Evolutionary conservation across 2,329 filamentous ascomycete species (phyloP), one percentile per base, ranked within the genome.

Genomic region (Cylindrodendrum hubeiense): DNA sequence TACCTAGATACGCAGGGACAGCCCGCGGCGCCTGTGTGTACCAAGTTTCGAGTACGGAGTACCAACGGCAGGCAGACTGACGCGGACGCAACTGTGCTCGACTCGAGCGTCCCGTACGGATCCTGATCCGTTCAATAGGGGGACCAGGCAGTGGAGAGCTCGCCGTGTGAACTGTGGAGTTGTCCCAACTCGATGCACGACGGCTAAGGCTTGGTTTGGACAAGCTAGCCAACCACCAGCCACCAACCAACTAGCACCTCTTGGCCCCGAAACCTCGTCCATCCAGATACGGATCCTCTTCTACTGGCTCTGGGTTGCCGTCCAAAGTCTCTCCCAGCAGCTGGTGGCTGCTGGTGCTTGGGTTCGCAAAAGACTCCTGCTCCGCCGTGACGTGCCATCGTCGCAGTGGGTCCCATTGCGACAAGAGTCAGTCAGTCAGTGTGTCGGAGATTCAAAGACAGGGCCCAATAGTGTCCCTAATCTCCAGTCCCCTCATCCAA

Each of bases 111-210:
- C 49, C 56, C 41, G 55, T 62, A 51, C 46, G 62, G 62, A 60
- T 52, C 51, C 26, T 57, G 64, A 65, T 74, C 63, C 65, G 61
- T 58, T 56, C 47, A 68, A 66, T 60, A 67, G 67, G 69, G 71
- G 69, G 33, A 13, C 34, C 24, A 33, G 19, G 46, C 55, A 24
- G 24, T 52, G 37, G 34, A 34, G 33, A 15, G 56, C 56, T 26
- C 41, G 47, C 33, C 26, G 57, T 47, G 51, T 55, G 33, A 67
- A 62, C 47, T 53, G 61, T 65, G 70, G 70, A 66, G 67, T 52
- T 64, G 66, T 62, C 44, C 60, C 68, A 66, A 64, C 55, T 62
- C 57, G 59, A 69, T 65, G 39, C 61, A 60, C 47, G 43, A 71
- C 53, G 46, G 62, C 57, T 56, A 65, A 67, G 65, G 62, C 55